phyloP scores from a whole-genome alignment of 352 stramenopile species.

The Thraustochytrium striatum region DNA sequence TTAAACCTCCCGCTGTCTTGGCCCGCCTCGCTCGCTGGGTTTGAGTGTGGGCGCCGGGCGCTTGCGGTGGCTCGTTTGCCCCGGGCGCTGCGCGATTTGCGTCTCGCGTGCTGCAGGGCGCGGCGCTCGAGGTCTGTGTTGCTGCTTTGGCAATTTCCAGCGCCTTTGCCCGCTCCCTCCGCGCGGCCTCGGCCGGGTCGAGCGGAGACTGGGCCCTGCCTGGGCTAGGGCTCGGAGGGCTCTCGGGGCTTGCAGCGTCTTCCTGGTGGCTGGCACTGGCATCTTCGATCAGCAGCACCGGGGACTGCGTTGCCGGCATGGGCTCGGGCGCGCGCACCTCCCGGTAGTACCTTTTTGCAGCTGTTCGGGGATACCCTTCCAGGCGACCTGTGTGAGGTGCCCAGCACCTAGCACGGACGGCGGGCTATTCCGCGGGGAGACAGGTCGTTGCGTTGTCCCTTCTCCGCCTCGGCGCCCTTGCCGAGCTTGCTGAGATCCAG shows the following conservation, averaged over 20 bases:
- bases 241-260: too few species aligned
- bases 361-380: background rate
- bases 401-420: background rate
- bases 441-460: background rate
- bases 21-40: background rate
- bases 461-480: background rate
- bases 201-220: background rate
- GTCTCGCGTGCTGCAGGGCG: background rate
- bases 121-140: background rate
- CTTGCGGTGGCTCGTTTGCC: background rate
- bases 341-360: background rate
- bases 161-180: background rate
- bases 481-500: background rate
- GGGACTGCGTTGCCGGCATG: background rate
- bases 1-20: background rate
- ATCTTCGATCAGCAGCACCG: background rate
- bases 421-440: background rate
- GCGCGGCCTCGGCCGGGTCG: too few species aligned
- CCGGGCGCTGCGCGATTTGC: background rate
- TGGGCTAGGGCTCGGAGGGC: background rate
- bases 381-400: background rate
- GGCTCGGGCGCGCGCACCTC: background rate
- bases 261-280: background rate
- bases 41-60: background rate
- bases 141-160: background rate